These are phyloP conservation scores for Monilinia laxa DNA, from an alignment of 2,329 filamentous ascomycete species.

Conservation along the genomic window DNA sequence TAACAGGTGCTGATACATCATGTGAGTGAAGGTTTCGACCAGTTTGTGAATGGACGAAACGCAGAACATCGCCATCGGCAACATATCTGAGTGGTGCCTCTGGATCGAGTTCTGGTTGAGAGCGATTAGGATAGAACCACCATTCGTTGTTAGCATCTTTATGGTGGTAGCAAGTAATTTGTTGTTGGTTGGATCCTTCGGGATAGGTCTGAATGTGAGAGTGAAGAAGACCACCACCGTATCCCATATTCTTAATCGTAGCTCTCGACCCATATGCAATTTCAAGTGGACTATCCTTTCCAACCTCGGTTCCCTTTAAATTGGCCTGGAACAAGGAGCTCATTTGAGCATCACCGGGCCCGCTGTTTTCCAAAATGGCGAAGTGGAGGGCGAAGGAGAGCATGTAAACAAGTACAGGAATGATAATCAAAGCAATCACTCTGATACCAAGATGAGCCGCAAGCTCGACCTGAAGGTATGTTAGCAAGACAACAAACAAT, in stretches of 20 bases:
- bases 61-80: slow-evolving; percentile 73
- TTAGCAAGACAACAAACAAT: slow-evolving; percentile 25
- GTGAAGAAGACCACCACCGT: slow-evolving; percentile 92
- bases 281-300: slow-evolving; percentile 90
- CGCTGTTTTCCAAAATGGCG: slow-evolving; percentile 85
- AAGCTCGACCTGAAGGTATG: slow-evolving; percentile 53
- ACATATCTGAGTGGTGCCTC: slow-evolving; percentile 73
- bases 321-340: slow-evolving; percentile 99
- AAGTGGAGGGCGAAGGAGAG: slow-evolving; percentile 96
- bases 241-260: slow-evolving; percentile 99
- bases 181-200: slow-evolving; percentile 89
- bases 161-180: slow-evolving; percentile 99
- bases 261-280: slow-evolving; percentile 84
- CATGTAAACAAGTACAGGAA: slow-evolving; percentile 90
- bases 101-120: slow-evolving; percentile 68
- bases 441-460: slow-evolving; percentile 77
- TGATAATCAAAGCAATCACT: slow-evolving; percentile 80
- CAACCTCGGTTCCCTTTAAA: slow-evolving; percentile 87
- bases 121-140: slow-evolving; percentile 96
- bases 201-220: slow-evolving; percentile 96
- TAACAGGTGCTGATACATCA: slow-evolving; percentile 80
- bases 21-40: slow-evolving; percentile 97
- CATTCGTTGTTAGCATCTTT: slow-evolving; percentile 99
- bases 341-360: slow-evolving; percentile 99
- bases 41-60: slow-evolving; percentile 90